phyloP scores from a whole-genome alignment of 1,139 yeast species.

The Yamadazyma epiphylla region DNA sequence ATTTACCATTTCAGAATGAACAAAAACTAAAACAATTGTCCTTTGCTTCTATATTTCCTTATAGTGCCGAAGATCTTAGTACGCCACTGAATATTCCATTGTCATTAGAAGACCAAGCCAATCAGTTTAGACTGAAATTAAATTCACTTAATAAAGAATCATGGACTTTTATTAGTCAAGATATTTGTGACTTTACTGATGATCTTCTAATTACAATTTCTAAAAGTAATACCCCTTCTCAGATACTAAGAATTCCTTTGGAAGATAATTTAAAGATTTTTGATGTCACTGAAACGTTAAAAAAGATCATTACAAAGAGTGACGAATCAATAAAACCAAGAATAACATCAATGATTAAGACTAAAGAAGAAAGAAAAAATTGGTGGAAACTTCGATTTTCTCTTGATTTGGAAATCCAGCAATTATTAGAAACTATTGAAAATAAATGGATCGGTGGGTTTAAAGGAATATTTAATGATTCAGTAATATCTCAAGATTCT shows the following conservation, averaged over 20 bases:
- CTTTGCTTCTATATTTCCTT: too few species aligned
- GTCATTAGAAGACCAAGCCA: too few species aligned
- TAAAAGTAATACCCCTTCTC: too few species aligned
- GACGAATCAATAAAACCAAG: constrained; percentile 54
- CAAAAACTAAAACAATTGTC: neutral
- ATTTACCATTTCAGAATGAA: neutral
- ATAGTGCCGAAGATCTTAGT: too few species aligned
- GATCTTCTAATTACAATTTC: too few species aligned
- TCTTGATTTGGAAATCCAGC: constrained; percentile 55
- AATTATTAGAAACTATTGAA: constrained; percentile 58
- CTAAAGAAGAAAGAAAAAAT: constrained; percentile 56
- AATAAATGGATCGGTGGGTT: constrained; percentile 81
- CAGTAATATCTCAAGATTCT: neutral
- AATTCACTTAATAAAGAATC: too few species aligned
- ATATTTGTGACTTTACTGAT: too few species aligned
- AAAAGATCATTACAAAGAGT: constrained; percentile 54
- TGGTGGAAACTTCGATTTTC: constrained; percentile 79
- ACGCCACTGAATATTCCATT: too few species aligned
- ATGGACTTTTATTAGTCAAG: too few species aligned
- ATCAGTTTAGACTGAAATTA: too few species aligned
- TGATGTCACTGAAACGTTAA: constrained; percentile 21
- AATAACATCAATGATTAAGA: constrained; percentile 46
- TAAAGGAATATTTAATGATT: constrained; percentile 48
- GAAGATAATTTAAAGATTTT: too few species aligned
- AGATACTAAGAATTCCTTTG: too few species aligned